Conservation (phyloP, 1,284 basidiomycete species). For the Meira nashicola region DNA sequence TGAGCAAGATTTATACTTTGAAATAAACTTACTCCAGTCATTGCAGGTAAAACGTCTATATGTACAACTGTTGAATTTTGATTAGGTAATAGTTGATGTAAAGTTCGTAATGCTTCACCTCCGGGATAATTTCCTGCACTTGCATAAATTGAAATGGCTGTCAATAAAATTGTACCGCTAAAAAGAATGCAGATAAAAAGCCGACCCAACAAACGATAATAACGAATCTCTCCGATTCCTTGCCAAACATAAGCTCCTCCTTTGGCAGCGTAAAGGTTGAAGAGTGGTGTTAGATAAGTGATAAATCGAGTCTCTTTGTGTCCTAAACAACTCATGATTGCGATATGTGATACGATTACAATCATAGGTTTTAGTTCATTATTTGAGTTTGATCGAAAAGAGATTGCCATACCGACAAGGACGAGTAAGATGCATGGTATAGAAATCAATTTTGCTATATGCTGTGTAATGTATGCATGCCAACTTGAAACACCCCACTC, state of each 20-base stretch:
- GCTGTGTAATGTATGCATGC: constrained; percentile 56
- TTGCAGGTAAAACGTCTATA: constrained; percentile 75
- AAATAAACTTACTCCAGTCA: constrained; percentile 86
- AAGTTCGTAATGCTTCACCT: constrained; percentile 65
- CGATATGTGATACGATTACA: constrained; percentile 60
- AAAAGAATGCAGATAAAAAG: background rate
- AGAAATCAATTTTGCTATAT: constrained; percentile 73
- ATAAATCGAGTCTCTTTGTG: constrained; percentile 87
- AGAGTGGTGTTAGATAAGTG: constrained; percentile 74
- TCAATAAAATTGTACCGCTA: constrained; percentile 20
- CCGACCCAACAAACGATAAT: background rate
- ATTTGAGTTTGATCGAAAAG: background rate
- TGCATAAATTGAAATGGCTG: constrained; percentile 56
- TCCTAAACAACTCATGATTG: constrained; percentile 67
- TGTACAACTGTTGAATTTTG: constrained; percentile 54
- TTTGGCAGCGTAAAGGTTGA: constrained; percentile 74
- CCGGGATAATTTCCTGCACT: constrained; percentile 85
- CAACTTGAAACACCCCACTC: constrained; percentile 77
- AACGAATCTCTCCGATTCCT: too few species aligned
- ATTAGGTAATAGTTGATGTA: constrained; percentile 58
- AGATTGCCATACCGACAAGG: background rate
- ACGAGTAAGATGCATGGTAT: constrained; percentile 39
- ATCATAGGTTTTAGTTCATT: constrained; percentile 7
- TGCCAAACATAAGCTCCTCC: constrained; percentile 62
- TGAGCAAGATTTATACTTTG: constrained; percentile 62